phyloP scores from a whole-genome alignment of 192 early-diverging fungal species.

The Coemansia erecta region DNA sequence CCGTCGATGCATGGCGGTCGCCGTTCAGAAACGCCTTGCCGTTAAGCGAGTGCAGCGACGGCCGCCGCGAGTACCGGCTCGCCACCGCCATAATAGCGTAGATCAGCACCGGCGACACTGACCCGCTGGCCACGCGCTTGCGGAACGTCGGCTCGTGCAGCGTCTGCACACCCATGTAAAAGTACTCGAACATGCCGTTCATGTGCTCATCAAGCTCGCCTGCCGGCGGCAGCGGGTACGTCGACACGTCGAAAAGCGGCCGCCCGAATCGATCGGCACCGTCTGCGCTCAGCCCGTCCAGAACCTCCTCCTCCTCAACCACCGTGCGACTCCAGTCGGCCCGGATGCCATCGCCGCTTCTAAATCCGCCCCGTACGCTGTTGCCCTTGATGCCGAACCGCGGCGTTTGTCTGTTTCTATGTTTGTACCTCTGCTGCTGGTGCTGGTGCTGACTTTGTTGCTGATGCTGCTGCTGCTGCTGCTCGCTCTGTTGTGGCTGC shows the following conservation, averaged over 20 bases:
- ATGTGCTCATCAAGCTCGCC: constrained; percentile 46
- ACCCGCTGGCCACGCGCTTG: constrained; percentile 19
- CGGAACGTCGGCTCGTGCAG: constrained; percentile 46
- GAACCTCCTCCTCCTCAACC: constrained; percentile 39
- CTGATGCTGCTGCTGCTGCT: constrained; percentile 6
- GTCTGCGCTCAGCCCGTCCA: constrained; percentile 34
- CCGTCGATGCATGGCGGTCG: constrained; percentile 46
- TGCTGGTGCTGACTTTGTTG: not conserved
- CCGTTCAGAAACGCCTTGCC: constrained; percentile 52
- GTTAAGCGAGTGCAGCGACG: constrained; percentile 53
- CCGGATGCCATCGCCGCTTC: not conserved
- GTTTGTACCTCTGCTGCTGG: not conserved
- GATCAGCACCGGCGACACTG: constrained; percentile 47
- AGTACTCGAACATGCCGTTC: constrained; percentile 53
- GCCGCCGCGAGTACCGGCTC: constrained; percentile 50
- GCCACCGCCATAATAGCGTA: constrained; percentile 53
- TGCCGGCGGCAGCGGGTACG: constrained; percentile 28
- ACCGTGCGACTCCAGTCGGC: constrained; percentile 19
- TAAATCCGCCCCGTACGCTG: not conserved
- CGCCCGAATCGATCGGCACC: constrained; percentile 46
- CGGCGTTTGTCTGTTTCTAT: not conserved
- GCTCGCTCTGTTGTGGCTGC: not conserved
- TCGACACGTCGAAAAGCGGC: constrained; percentile 32
- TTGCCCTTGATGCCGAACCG: not conserved
- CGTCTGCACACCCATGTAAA: constrained; percentile 51